phyloP scores from a whole-genome alignment of 495 filamentous ascomycete species.

The Schizothecium vesticola region DNA sequence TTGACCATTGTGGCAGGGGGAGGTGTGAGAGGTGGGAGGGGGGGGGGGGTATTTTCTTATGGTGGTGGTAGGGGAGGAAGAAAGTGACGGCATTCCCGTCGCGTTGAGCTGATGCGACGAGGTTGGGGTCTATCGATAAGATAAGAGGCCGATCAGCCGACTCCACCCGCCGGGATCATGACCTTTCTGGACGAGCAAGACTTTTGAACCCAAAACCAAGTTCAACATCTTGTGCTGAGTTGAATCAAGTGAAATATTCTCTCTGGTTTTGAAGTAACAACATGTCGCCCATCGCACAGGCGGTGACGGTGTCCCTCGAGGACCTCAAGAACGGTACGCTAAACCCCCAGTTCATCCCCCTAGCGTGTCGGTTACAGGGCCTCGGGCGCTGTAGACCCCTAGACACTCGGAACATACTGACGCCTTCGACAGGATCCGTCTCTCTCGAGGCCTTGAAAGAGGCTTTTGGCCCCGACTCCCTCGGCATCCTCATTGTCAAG shows the following conservation, averaged over 20 bases:
- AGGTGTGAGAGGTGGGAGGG: too few relatives aligned
- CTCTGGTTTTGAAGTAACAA: background rate
- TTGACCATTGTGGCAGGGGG: slow-evolving; percentile 57
- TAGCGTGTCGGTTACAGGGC: background rate
- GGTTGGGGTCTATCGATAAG: background rate
- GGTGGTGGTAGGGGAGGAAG: background rate
- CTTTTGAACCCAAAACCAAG: background rate
- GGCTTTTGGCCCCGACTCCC: slow-evolving; percentile 85
- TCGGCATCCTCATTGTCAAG: slow-evolving; percentile 90
- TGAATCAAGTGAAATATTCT: background rate
- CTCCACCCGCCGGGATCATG: background rate
- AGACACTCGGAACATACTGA: background rate
- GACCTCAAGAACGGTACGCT: slow-evolving; percentile 47
- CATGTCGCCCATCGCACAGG: slow-evolving; percentile 42
- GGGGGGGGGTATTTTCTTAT: background rate
- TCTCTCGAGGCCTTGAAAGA: slow-evolving; percentile 68
- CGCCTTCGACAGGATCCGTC: slow-evolving; percentile 50
- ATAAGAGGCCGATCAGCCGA: background rate
- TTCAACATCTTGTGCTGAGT: background rate
- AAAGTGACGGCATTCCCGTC: background rate
- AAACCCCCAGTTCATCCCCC: background rate
- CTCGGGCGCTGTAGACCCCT: background rate
- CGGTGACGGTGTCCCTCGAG: slow-evolving; percentile 48
- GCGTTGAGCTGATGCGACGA: background rate
- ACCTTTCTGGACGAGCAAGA: background rate